Percentiles rank a stretch among this genome's conserved stretches.
Conservation (phyloP, 78 protist genomes). For the Dictyostelium brefeldianum region DNA sequence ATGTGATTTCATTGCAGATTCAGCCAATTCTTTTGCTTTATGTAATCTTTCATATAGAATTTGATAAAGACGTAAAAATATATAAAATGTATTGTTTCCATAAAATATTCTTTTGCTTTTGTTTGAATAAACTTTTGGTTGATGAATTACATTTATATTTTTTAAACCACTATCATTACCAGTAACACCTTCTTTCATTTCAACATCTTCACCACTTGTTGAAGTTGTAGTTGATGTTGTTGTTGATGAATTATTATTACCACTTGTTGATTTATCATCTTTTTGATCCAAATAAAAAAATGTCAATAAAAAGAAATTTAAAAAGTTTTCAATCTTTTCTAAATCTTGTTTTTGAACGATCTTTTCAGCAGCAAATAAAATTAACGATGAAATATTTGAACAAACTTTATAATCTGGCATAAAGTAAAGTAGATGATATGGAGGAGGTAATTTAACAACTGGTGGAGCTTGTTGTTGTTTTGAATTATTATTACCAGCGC, state of each 20-base stretch:
- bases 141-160: slow-evolving; percentile 24
- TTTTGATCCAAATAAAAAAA: slow-evolving; percentile 52
- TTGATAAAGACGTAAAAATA: slow-evolving; percentile 67
- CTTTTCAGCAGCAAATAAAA: slow-evolving; percentile 74
- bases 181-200: slow-evolving; percentile 42
- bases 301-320: slow-evolving; percentile 69
- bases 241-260: neutral
- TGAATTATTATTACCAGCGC: no score
- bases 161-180: neutral
- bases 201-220: slow-evolving; percentile 29
- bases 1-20: slow-evolving; percentile 54
- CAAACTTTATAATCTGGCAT: slow-evolving; percentile 73
- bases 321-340: slow-evolving; percentile 77
- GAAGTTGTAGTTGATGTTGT: neutral
- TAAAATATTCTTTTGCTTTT: slow-evolving; percentile 56
- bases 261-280: slow-evolving; percentile 19
- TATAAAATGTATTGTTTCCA: slow-evolving; percentile 83
- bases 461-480: neutral
- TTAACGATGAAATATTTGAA: slow-evolving; percentile 36
- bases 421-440: slow-evolving; percentile 49
- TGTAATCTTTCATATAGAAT: slow-evolving; percentile 78
- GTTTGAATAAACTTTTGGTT: slow-evolving; percentile 40
- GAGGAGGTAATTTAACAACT: slow-evolving; percentile 31
- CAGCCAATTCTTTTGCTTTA: slow-evolving; percentile 81
- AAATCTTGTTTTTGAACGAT: slow-evolving; percentile 46